These are phyloP conservation scores for Thymus mandschuricus DNA, from an alignment of 257 asterid genomes.

Conservation along the genomic window DNA sequence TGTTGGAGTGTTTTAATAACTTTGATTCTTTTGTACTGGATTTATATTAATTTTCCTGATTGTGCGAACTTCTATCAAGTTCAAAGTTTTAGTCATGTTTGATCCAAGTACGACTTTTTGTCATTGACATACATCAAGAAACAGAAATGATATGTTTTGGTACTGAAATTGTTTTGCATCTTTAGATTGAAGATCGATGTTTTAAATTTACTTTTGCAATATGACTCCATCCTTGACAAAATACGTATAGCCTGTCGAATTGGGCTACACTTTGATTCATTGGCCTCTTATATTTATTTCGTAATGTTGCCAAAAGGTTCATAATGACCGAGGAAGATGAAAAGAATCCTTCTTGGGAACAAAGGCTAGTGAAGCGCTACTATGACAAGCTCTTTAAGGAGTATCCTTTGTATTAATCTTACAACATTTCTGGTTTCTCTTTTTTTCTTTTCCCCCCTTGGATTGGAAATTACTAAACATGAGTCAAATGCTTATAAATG, in stretches of 20 bases:
- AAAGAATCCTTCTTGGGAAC: constrained; percentile 88
- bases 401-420: constrained; percentile 61
- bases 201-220: background rate
- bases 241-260: constrained; percentile 9
- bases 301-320: constrained; percentile 53
- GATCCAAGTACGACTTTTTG: background rate
- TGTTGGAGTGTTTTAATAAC: background rate
- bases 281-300: constrained; percentile 26
- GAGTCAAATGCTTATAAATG: constrained; percentile 25
- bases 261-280: constrained; percentile 4
- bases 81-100: background rate
- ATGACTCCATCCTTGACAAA: background rate
- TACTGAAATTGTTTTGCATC: background rate
- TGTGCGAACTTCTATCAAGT: background rate
- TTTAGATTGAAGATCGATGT: background rate
- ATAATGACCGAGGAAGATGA: constrained; percentile 95
- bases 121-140: background rate
- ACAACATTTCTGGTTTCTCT: constrained; percentile 21
- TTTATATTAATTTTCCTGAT: background rate
- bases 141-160: background rate
- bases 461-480: constrained; percentile 16
- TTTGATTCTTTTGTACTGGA: background rate
- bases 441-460: background rate
- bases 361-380: constrained; percentile 94
- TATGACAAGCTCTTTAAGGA: constrained; percentile 96